Evolutionary conservation across 768 basidiomycete genomes (phyloP).

Genomic region (Boletus sp.): DNA sequence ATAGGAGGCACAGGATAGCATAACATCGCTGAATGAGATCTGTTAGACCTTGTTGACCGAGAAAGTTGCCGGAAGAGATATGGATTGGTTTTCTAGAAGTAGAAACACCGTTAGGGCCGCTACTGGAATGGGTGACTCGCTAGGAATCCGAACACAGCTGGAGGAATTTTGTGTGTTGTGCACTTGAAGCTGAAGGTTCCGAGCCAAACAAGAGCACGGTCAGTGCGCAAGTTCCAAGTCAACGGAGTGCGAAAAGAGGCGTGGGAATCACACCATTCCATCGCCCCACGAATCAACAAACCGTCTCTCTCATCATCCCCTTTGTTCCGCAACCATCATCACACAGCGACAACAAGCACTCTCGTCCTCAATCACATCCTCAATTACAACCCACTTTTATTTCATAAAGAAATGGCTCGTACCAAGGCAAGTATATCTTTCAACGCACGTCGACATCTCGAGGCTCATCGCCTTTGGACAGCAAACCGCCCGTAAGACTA

Average conservation of each 20-base stretch:
- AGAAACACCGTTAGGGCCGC: no score
- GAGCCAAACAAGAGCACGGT: slow-evolving; percentile 18
- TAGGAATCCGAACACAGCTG: no score
- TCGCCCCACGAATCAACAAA: slow-evolving; percentile 15
- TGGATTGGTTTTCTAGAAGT: no score
- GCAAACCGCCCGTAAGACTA: slow-evolving; percentile 99
- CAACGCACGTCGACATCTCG: not conserved
- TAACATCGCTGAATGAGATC: no score
- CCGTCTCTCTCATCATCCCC: slow-evolving; percentile 12
- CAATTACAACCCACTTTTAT: slow-evolving; percentile 1
- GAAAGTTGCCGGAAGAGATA: no score
- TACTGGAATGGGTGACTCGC: no score
- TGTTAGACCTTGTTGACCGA: no score
- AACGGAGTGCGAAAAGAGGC: slow-evolving; percentile 30
- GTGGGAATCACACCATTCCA: slow-evolving; percentile 27
- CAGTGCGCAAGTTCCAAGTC: slow-evolving; percentile 27
- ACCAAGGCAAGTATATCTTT: slow-evolving; percentile 59
- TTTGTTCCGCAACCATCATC: slow-evolving; percentile 31
- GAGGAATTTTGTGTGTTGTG: not conserved
- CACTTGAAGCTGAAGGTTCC: slow-evolving; percentile 15
- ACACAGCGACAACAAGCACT: slow-evolving; percentile 11
- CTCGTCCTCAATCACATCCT: slow-evolving; percentile 9
- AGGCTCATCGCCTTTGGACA: slow-evolving; percentile 29
- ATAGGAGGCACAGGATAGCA: not conserved
- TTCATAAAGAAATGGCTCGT: slow-evolving; percentile 62